A percentile compares a stretch with the other conserved stretches of the same genome.
Conservation (phyloP, 495 filamentous ascomycete species). For the Tirmania nivea region DNA sequence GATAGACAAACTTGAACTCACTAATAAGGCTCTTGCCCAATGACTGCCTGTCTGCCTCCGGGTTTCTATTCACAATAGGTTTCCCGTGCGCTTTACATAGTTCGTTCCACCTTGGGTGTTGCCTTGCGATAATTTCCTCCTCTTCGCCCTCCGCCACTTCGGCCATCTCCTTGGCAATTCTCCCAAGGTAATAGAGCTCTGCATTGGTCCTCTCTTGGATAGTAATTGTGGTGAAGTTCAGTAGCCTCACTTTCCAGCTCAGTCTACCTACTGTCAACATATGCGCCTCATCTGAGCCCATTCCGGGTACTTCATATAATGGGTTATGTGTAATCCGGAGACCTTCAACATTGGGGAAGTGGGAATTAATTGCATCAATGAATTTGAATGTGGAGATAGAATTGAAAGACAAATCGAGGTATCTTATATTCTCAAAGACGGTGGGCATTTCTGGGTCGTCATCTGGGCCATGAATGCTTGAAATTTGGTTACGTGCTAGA, state of each 20-base stretch:
- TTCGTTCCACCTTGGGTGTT: conserved; percentile 46
- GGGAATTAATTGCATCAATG: conserved; percentile 38
- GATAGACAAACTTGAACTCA: conserved; percentile 2
- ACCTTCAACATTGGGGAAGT: conserved; percentile 47
- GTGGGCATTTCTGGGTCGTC: not conserved
- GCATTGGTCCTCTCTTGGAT: conserved; percentile 56
- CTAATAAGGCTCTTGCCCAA: conserved; percentile 5
- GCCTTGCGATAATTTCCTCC: conserved; percentile 26
- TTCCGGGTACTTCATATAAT: conserved; percentile 33
- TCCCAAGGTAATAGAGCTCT: conserved; percentile 76
- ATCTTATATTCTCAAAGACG: not conserved
- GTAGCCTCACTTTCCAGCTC: conserved; percentile 30
- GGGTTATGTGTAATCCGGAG: conserved; percentile 73
- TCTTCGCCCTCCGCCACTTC: conserved; percentile 33
- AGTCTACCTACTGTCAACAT: conserved; percentile 76
- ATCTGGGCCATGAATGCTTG: not conserved
- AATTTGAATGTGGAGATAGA: conserved; percentile 44
- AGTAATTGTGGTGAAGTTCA: conserved; percentile 64
- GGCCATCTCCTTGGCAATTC: conserved; percentile 53
- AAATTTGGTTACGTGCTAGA: conserved; percentile 30
- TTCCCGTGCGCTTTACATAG: conserved; percentile 35
- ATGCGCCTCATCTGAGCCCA: conserved; percentile 44
- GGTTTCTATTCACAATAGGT: conserved; percentile 37
- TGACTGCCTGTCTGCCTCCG: conserved; percentile 25
- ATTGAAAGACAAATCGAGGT: conserved; percentile 31